Base-by-base conservation (phyloP, 1,284 basidiomycete genomes). In the Boletus semigastroideus region DNA sequence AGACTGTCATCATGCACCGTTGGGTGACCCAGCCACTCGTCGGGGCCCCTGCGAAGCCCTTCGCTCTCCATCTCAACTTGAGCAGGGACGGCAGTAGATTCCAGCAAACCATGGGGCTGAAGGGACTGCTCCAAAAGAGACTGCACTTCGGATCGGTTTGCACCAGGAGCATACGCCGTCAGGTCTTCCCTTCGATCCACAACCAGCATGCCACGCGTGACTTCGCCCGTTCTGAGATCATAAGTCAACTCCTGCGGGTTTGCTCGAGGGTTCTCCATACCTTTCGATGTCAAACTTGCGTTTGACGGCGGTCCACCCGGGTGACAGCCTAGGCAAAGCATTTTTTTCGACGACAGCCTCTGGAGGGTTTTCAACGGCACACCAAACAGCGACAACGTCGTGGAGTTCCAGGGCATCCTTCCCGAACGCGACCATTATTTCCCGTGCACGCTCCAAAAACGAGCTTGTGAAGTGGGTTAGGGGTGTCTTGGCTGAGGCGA, bases 351-450 rank as follows among this genome's bases (percentile, higher is more conserved):
- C 62, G 39, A 68, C 57, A 12, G 51, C 28, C 27, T 70, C 63
- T 8, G 85, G 83, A 13, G 85, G 84, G 56, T 87, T 84, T 51
- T 78, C 74, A 16, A 88, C 81, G 1, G 87, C 86, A 64, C 82
- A 90, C 86, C 87, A 92, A n/a, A 92, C 78, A 4, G 88, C 85
- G 13, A 83, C 82, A 46, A 90, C 85, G 60, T 93, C 91, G 57
- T 93, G 91, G 59, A 95, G 78, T 71, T 93, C 90, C 82, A 94
- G 82, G 9, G 80, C 85, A 68, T 94, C 92, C 58, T 83, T 87
- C n/a, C 86, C 86, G 54, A 84, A 85, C 40, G 80, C 73, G 19
- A 87, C 66, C 80, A 87, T 86, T 25, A 86, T 72, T 53, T 86
- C 84, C 33, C 90, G 74, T 5, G 91, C 83, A 37, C 84, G 79